Conservation (phyloP, 352 stramenopile species). For the Pythium plurisporium region DNA sequence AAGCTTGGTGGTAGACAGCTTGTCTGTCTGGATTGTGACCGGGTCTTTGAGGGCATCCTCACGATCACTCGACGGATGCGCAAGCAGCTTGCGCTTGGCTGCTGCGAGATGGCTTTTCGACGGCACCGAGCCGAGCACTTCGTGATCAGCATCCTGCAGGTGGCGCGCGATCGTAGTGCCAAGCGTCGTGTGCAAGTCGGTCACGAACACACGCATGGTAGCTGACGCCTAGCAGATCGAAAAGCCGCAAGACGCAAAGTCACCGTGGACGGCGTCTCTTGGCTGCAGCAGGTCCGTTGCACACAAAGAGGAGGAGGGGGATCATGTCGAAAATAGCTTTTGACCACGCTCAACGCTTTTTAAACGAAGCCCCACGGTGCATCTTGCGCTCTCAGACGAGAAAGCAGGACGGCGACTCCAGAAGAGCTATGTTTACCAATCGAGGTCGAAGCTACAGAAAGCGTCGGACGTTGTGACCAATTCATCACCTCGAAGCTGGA, state of each 20-base stretch:
- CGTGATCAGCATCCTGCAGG: conserved; percentile 57
- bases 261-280: not conserved
- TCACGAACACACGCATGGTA: conserved; percentile 71
- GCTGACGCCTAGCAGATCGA: conserved; percentile 9
- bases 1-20: conserved; percentile 42
- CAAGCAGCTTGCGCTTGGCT: conserved; percentile 52
- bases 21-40: conserved; percentile 45
- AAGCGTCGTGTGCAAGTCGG: conserved; percentile 59
- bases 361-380: too few species aligned
- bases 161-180: conserved; percentile 43
- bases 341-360: not conserved
- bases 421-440: not conserved
- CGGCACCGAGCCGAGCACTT: conserved; percentile 57
- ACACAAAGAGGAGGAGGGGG: not conserved
- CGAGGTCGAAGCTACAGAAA: too few species aligned
- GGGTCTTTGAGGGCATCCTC: conserved; percentile 42
- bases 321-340: conserved; percentile 6
- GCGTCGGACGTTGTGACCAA: too few species aligned
- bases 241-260: not conserved
- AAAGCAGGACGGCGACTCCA: not conserved
- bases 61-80: conserved; percentile 51
- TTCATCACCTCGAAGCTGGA: too few species aligned
- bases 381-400: not conserved
- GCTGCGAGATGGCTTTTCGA: conserved; percentile 36
- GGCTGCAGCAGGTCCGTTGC: not conserved